Evolutionary conservation across 192 early-diverging fungal genomes (phyloP).

Genomic region (Coemansia sp.): DNA sequence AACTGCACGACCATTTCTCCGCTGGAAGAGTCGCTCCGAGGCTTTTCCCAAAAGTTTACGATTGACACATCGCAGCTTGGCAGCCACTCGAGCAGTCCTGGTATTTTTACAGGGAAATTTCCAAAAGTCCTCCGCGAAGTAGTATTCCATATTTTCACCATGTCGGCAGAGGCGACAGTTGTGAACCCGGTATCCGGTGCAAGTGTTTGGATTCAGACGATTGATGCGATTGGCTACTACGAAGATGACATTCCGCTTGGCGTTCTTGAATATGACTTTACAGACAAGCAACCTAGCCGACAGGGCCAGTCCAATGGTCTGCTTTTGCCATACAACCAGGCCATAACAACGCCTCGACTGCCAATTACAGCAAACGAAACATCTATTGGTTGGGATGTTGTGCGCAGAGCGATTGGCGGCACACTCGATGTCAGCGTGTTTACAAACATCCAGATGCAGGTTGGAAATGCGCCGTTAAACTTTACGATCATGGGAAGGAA

Average conservation of each 20-base stretch:
- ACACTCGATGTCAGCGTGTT: constrained; percentile 47
- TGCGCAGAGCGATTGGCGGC: constrained; percentile 41
- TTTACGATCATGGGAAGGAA: constrained; percentile 36
- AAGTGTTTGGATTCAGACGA: constrained; percentile 37
- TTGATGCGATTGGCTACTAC: constrained; percentile 40
- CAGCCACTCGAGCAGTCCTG: background rate
- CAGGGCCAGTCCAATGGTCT: constrained; percentile 14
- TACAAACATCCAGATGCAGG: constrained; percentile 34
- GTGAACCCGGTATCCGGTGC: constrained; percentile 45
- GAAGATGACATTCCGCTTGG: constrained; percentile 31
- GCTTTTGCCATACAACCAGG: constrained; percentile 26
- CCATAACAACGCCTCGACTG: constrained; percentile 31
- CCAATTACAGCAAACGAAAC: constrained; percentile 41
- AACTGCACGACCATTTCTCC: constrained; percentile 41
- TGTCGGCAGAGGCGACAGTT: constrained; percentile 44
- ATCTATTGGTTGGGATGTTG: constrained; percentile 49
- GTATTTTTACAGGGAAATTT: background rate
- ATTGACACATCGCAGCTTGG: constrained; percentile 29
- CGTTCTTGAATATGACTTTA: constrained; percentile 40
- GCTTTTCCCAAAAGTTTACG: constrained; percentile 21
- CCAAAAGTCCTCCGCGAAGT: constrained; percentile 30
- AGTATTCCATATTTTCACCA: constrained; percentile 34
- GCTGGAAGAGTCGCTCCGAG: constrained; percentile 35
- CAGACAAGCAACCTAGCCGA: background rate
- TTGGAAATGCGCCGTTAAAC: constrained; percentile 42